phyloP scores from a whole-genome alignment of 805 yeast genomes.

The Geotrichum ghanense region DNA sequence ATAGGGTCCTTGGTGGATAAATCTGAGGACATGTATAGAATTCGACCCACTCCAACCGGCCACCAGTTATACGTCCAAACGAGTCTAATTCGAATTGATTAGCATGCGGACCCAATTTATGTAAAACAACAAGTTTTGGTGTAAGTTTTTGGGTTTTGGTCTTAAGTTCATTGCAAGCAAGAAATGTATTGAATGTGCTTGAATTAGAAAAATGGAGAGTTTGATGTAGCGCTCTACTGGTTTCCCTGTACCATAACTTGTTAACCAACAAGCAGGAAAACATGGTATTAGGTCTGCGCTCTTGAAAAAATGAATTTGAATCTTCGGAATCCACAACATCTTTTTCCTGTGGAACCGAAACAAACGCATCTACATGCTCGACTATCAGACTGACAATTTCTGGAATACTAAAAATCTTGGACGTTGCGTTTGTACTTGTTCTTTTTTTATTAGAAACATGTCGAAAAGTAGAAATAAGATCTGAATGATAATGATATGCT shows the following conservation, averaged over 20 bases:
- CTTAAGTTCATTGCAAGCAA: background rate
- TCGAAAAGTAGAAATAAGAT: background rate
- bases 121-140: conserved; percentile 43
- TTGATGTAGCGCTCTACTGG: conserved; percentile 43
- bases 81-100: conserved; percentile 42
- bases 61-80: conserved; percentile 34
- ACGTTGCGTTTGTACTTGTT: conserved; percentile 3
- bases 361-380: conserved; percentile 45
- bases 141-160: conserved; percentile 1
- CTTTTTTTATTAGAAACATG: conserved; percentile 2
- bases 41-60: conserved; percentile 56
- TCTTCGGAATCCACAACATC: conserved; percentile 13
- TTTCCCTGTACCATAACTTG: conserved; percentile 47
- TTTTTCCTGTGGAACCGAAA: conserved; percentile 48
- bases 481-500: background rate
- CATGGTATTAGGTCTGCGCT: conserved; percentile 21
- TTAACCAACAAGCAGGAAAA: conserved; percentile 60
- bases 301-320: background rate
- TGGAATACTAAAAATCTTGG: conserved; percentile 38
- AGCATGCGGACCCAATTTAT: conserved; percentile 45
- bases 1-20: conserved; percentile 41
- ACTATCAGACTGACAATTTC: conserved; percentile 60
- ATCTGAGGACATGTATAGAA: conserved; percentile 72
- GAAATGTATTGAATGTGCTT: background rate
- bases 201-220: conserved; percentile 40